Evolutionary conservation across 2,329 filamentous ascomycete species (phyloP).

Genomic region (Penicillium brevicompactum): DNA sequence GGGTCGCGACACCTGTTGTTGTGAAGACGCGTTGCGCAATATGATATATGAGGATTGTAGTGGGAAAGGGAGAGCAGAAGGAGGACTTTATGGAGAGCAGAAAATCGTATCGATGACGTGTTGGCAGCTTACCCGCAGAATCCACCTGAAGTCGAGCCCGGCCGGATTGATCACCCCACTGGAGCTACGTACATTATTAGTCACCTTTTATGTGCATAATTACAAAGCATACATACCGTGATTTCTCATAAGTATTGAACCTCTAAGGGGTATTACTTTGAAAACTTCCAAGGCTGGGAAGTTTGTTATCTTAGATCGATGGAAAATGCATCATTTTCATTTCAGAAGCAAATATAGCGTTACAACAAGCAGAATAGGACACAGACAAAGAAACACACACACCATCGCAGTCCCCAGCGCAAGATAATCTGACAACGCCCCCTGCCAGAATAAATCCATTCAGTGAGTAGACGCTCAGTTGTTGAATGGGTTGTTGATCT

Average conservation of each 20-base stretch:
- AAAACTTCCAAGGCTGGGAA: no score
- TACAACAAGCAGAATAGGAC: neutral
- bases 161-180: slow-evolving; percentile 5
- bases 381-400: neutral
- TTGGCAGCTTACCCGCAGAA: neutral
- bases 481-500: neutral
- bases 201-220: neutral
- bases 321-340: no score
- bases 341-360: neutral
- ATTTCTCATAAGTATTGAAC: no score
- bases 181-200: neutral
- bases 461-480: neutral
- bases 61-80: neutral
- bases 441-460: neutral
- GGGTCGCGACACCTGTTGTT: neutral
- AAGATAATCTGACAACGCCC: neutral
- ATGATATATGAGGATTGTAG: no score
- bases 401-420: neutral
- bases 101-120: neutral
- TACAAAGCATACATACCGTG: no score
- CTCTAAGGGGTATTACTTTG: no score
- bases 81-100: neutral
- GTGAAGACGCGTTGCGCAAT: no score
- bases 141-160: slow-evolving; percentile 2
- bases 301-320: no score